These are phyloP conservation scores for Paraurostyla sp. DNA, from an alignment of 73 alveolate genomes.

Conservation along the genomic window DNA sequence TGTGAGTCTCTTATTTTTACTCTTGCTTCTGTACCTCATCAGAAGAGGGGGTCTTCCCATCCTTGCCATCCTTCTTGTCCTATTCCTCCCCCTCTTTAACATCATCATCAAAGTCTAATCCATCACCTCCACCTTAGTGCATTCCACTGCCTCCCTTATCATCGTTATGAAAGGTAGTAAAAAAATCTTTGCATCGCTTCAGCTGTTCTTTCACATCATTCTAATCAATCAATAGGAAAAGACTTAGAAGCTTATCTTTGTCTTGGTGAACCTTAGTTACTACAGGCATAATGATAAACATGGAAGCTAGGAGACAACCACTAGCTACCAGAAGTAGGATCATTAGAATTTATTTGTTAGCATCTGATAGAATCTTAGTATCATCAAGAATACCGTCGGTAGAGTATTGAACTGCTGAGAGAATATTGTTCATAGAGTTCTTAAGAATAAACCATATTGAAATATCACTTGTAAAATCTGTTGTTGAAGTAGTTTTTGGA, in stretches of 20 bases:
- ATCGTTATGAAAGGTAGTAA: conserved; percentile 48
- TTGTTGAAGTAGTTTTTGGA: not conserved
- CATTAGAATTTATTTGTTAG: conserved; percentile 14
- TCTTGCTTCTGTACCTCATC: conserved; percentile 30
- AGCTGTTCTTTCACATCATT: conserved; percentile 58
- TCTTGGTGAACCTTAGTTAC: conserved; percentile 61
- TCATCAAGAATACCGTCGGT: conserved; percentile 53
- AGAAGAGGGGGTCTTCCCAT: conserved; percentile 51
- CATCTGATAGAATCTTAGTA: conserved; percentile 38
- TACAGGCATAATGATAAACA: conserved; percentile 59
- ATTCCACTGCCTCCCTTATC: conserved; percentile 21
- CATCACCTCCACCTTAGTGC: conserved; percentile 31
- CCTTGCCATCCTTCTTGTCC: conserved; percentile 48
- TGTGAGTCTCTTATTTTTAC: not conserved
- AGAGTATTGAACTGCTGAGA: conserved; percentile 11
- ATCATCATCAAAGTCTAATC: conserved; percentile 27
- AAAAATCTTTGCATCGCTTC: conserved; percentile 53
- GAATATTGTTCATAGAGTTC: conserved; percentile 62
- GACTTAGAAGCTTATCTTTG: conserved; percentile 54
- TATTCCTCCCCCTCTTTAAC: conserved; percentile 23
- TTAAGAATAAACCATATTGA: conserved; percentile 53
- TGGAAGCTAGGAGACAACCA: conserved; percentile 41
- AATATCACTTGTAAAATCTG: not conserved
- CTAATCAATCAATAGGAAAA: conserved; percentile 45
- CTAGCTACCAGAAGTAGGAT: conserved; percentile 60